Percentiles rank a stretch among this genome's conserved stretches.
These are phyloP conservation scores for Vitis rotundifolia DNA, from an alignment of 164 flowering plant species.

Conservation along the genomic window DNA sequence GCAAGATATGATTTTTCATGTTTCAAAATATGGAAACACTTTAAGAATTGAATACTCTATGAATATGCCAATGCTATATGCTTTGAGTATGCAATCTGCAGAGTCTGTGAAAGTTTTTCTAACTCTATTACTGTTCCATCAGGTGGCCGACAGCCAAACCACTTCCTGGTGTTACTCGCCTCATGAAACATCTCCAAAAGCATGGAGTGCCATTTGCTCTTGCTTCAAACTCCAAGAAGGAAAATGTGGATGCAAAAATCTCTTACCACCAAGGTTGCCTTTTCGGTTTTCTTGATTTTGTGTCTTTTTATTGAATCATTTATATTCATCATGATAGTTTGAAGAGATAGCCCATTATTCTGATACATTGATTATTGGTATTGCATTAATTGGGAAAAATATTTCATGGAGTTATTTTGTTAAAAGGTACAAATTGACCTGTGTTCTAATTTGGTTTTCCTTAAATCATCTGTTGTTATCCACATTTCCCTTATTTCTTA, in stretches of 20 bases:
- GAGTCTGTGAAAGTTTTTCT: neutral
- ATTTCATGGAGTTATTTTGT: too few relatives aligned
- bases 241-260: conserved; percentile 48
- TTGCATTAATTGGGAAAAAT: too few relatives aligned
- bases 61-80: too few relatives aligned
- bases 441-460: too few relatives aligned
- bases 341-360: neutral
- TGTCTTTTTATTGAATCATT: neutral
- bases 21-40: too few relatives aligned
- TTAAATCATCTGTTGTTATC: too few relatives aligned
- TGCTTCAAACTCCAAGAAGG: conserved; percentile 57
- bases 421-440: too few relatives aligned
- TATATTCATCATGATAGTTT: too few relatives aligned
- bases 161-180: conserved; percentile 72
- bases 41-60: too few relatives aligned
- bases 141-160: conserved; percentile 55
- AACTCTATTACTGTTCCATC: neutral
- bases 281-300: neutral
- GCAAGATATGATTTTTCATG: too few relatives aligned
- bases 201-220: conserved; percentile 65
- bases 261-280: conserved; percentile 44
- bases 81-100: neutral
- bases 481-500: too few relatives aligned
- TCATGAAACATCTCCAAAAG: conserved; percentile 55
- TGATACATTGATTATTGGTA: neutral